Conservation (phyloP, 768 basidiomycete genomes). For the Serpula lacrymans region DNA sequence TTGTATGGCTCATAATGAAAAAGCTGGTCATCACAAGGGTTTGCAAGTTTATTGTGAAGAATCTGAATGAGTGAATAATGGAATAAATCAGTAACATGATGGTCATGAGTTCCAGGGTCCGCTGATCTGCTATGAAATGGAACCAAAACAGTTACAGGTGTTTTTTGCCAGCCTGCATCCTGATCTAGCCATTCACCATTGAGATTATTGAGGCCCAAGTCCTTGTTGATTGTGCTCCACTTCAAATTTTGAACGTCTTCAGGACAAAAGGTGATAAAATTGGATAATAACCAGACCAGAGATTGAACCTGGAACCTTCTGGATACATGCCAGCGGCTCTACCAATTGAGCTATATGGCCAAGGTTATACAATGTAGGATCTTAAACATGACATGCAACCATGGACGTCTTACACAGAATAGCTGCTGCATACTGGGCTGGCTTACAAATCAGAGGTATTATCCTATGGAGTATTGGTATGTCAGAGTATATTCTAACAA, state of each 20-base stretch:
- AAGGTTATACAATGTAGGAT: too few relatives aligned
- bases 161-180: conserved; percentile 13
- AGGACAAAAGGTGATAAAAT: too few relatives aligned
- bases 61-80: conserved; percentile 10
- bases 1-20: conserved; percentile 14
- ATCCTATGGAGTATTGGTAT: too few relatives aligned
- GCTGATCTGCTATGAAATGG: conserved; percentile 1
- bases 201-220: conserved; percentile 4
- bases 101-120: conserved; percentile 1
- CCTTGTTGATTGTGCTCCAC: neutral
- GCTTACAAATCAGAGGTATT: too few relatives aligned
- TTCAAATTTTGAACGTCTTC: neutral
- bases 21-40: neutral
- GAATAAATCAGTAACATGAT: conserved; percentile 8
- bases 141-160: conserved; percentile 5
- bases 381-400: too few relatives aligned
- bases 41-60: conserved; percentile 10
- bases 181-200: conserved; percentile 7
- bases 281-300: too few relatives aligned
- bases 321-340: too few relatives aligned
- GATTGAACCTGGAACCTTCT: too few relatives aligned
- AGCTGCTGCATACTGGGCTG: too few relatives aligned
- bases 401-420: too few relatives aligned
- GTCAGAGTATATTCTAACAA: too few relatives aligned
- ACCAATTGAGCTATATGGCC: too few relatives aligned